Evolutionary conservation across 257 asterid species (phyloP), one percentile per base, ranked within the genome.

Genomic region (Solanum appendiculatum): DNA sequence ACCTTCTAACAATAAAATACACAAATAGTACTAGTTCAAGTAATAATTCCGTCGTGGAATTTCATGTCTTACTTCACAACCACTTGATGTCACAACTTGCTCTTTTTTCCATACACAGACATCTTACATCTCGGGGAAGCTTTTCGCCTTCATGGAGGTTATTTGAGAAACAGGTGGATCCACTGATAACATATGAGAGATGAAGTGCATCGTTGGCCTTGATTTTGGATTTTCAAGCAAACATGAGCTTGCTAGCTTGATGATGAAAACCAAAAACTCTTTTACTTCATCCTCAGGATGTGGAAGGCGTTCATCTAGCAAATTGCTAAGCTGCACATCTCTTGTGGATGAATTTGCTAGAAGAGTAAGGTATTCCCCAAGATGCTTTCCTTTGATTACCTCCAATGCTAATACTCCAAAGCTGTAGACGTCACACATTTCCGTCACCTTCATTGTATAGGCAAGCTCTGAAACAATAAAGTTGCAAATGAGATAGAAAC

Each of bases 361-460:
- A 23, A 44, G 23, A 25, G 27, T 20, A 34, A 77, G 13, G 36
- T 36, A 75, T 1, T 86, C 86, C 9, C 80, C 66, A 6, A 18
- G 88, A 86, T 86, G 88, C 23, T 86, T 74, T 74, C 85, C 88
- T 42, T 33, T 37, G 73, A 86, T 86, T 66, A 86, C 25, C 81
- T 74, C 88, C 84, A 86, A 74, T 23, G 85, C 73, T 36, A 86
- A 25, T 29, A 86, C 85, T 86, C 88, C 88, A 48, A 86, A 86
- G 58, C 88, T 86, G 56, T 74, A 86, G 31, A 86, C 88, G 4
- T 86, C 88, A 77, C 88, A 86, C 73, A 51, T 75, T 74, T 75
- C 48, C 2, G 85, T 86, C 20, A 86, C 85, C 84, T 75, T 75
- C 88, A 75, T 75, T 34, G 85, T 86, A 27, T 73, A 86, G 16